phyloP scores from a whole-genome alignment of 169 alveolate genomes.

The Cryptosporidium canis region DNA sequence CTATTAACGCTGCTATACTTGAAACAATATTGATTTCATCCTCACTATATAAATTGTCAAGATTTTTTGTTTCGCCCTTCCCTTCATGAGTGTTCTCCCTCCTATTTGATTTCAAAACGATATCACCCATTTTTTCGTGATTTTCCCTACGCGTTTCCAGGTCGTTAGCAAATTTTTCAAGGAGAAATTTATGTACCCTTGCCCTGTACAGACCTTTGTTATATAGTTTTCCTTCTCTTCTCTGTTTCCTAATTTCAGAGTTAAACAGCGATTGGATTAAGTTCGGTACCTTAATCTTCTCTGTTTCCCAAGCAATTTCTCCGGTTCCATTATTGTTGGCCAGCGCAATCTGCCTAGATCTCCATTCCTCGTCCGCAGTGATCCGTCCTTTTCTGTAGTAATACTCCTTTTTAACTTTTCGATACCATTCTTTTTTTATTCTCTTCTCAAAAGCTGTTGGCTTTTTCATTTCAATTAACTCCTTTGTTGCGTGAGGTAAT shows the following conservation, averaged over 20 bases:
- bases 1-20: slow-evolving; percentile 37
- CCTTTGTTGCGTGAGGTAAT: slow-evolving; percentile 28
- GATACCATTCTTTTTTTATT: slow-evolving; percentile 40
- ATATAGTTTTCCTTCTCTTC: slow-evolving; percentile 36
- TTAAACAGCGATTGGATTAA: slow-evolving; percentile 22
- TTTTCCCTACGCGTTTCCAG: neutral
- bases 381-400: slow-evolving; percentile 26
- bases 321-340: neutral
- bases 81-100: neutral
- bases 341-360: neutral
- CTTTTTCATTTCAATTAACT: neutral
- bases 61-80: neutral
- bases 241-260: slow-evolving; percentile 5
- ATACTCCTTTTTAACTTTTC: neutral
- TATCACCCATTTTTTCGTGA: neutral
- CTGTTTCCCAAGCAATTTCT: slow-evolving; percentile 4
- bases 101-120: neutral
- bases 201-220: slow-evolving; percentile 55
- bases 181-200: slow-evolving; percentile 59
- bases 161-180: slow-evolving; percentile 2
- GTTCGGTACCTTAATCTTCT: slow-evolving; percentile 1
- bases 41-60: slow-evolving; percentile 2
- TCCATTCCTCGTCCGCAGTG: slow-evolving; percentile 51
- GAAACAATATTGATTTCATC: slow-evolving; percentile 22
- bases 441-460: neutral